Base-by-base conservation (phyloP, 2,329 filamentous ascomycete genomes). In the Nannizzia gypsea region DNA sequence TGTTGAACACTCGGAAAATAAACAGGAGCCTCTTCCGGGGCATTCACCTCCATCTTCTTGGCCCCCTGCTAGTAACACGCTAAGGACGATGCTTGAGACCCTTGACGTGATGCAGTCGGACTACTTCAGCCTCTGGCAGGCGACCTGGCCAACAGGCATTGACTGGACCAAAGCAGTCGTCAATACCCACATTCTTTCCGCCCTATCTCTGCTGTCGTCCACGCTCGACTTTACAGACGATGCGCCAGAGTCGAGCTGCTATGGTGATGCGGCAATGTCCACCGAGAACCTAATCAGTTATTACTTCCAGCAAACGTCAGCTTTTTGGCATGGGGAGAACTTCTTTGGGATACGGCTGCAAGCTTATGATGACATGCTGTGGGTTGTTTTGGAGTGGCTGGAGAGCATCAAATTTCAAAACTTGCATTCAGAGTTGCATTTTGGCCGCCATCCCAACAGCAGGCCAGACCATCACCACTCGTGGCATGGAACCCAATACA, bases 91-190 rank as follows among this genome's bases (percentile, higher is more conserved):
- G 20, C 75, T 88, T 54, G 72, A 80, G 56, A 87, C 89, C 4
- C 78, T 96, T 63, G 79, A 83, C 54, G 83, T 86, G 4, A 83
- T 96, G 79, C 90, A 96, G 71, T 78, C 82, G 58, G 77, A 80
- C 26, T 96, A 90, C 74, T 96, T 93, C 70, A 80, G 84, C 54
- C 74, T 86, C 3, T 88, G 88, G 80, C 76, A 87, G 38, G 90
- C 88, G 9, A 90, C 84, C 26, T 97, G 91, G 89, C 89, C 90
- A 0, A 79, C 80, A 0, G 82, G 88, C 34, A 96, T 95, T 67
- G 92, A 96, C 75, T 97, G 92, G 92, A 97, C 92, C 0, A 86
- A 85, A 17, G 91, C 92, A 3, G 89, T 96, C 6, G 78, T 89
- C 66, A 85, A 85, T 48, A 96, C 91, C 0, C 84, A 92, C 60